Conservation (phyloP, 1,284 basidiomycete species). For the Heterobasidion irregulare region DNA sequence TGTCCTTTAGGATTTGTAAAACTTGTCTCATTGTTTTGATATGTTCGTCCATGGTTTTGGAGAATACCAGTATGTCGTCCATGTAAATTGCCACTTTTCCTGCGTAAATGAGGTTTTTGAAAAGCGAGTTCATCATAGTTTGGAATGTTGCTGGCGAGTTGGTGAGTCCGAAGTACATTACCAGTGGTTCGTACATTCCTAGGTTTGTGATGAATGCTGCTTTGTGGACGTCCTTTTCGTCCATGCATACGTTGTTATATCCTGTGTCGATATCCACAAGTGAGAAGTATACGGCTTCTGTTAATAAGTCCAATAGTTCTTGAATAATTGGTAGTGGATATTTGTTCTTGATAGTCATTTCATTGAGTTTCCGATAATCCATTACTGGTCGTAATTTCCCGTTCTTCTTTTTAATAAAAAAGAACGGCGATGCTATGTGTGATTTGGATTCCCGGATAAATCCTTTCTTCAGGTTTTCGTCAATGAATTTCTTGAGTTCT, state of each 20-base stretch:
- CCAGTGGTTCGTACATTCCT: background rate
- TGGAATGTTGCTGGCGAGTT: background rate
- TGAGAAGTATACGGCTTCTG: background rate
- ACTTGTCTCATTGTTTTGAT: background rate
- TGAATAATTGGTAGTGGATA: slow-evolving; percentile 4
- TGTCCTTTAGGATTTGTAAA: background rate
- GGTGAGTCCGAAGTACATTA: background rate
- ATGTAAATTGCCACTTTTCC: background rate
- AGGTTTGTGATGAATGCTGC: background rate
- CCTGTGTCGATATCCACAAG: slow-evolving; percentile 11
- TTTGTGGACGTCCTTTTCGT: too few species aligned
- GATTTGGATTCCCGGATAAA: background rate
- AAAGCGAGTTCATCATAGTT: background rate
- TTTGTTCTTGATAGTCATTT: slow-evolving; percentile 7
- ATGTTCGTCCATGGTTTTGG: background rate
- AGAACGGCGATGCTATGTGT: background rate
- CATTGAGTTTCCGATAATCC: slow-evolving; percentile 10
- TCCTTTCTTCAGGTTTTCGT: too few species aligned
- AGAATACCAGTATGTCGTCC: background rate
- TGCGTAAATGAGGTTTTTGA: background rate
- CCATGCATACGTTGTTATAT: too few species aligned
- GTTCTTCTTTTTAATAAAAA: background rate
- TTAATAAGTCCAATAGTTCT: slow-evolving; percentile 2
- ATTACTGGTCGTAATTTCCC: background rate
- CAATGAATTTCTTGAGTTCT: too few species aligned